Percentiles rank a stretch among this genome's conserved stretches.
Evolutionary conservation across 2,329 filamentous ascomycete species (phyloP).

Genomic region (Cercospora sesami): DNA sequence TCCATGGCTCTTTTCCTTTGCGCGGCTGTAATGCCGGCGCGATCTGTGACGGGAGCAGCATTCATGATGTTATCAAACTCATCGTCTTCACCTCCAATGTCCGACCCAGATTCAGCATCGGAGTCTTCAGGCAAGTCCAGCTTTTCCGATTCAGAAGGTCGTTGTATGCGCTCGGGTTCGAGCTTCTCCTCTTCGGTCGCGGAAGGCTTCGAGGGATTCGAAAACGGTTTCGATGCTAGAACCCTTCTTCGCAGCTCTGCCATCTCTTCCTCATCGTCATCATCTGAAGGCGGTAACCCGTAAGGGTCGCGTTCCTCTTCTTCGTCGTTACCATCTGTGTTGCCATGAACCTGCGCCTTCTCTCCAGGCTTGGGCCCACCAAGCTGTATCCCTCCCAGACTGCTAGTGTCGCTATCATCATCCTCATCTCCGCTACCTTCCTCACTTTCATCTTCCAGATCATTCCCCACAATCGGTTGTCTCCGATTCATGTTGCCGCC

Average conservation of each 20-base stretch:
- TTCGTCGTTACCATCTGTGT: conserved; percentile 48
- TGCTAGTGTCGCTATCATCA: conserved; percentile 37
- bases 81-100: conserved; percentile 66
- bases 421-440: conserved; percentile 48
- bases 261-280: conserved; percentile 88
- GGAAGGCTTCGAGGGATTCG: conserved; percentile 50
- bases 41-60: conserved; percentile 84
- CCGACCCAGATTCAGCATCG: conserved; percentile 70
- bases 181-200: conserved; percentile 54
- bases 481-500: conserved; percentile 81
- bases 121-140: conserved; percentile 50
- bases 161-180: conserved; percentile 61
- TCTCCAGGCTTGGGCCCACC: conserved; percentile 54
- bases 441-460: conserved; percentile 42
- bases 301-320: conserved; percentile 65
- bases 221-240: conserved; percentile 86
- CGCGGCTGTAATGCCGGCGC: conserved; percentile 69
- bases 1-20: conserved; percentile 57
- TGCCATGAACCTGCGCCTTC: conserved; percentile 42
- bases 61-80: conserved; percentile 93
- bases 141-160: conserved; percentile 51
- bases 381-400: conserved; percentile 39
- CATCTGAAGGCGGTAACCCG: conserved; percentile 71
- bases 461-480: conserved; percentile 55
- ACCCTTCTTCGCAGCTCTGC: conserved; percentile 86